Evolutionary conservation across 371 early-diverging fungal genomes (phyloP).

Genomic region (Rhizopus microsporus): DNA sequence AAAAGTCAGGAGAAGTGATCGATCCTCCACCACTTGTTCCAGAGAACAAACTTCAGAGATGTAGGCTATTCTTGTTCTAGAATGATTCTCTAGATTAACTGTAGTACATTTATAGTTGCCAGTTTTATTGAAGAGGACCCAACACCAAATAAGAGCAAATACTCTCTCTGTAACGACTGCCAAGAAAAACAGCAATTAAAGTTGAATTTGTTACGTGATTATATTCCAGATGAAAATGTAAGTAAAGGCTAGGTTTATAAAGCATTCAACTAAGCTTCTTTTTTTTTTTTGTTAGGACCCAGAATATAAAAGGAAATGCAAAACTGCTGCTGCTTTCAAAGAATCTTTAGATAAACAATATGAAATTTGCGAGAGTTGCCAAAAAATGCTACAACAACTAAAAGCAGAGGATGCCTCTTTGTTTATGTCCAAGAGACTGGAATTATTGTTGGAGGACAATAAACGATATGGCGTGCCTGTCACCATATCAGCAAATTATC

Average conservation of each 20-base stretch:
- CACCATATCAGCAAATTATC: background rate
- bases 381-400: background rate
- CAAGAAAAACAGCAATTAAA: slow-evolving; percentile 1
- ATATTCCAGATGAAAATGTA: slow-evolving; percentile 5
- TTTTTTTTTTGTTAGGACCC: background rate
- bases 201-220: background rate
- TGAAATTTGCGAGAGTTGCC: background rate
- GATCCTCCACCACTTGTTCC: background rate
- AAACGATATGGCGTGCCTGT: background rate
- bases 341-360: background rate
- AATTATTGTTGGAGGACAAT: background rate
- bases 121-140: background rate
- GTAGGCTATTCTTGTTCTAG: background rate
- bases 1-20: background rate
- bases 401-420: background rate
- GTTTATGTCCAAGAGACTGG: background rate
- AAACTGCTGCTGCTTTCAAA: background rate
- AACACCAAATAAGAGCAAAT: background rate
- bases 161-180: background rate
- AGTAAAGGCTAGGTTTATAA: background rate
- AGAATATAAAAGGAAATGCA: background rate
- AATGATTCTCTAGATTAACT: background rate
- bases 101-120: background rate
- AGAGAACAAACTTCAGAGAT: background rate
- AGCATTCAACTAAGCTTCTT: background rate